Conservation (phyloP, 495 filamentous ascomycete genomes). For the Penicillium samsonianum region DNA sequence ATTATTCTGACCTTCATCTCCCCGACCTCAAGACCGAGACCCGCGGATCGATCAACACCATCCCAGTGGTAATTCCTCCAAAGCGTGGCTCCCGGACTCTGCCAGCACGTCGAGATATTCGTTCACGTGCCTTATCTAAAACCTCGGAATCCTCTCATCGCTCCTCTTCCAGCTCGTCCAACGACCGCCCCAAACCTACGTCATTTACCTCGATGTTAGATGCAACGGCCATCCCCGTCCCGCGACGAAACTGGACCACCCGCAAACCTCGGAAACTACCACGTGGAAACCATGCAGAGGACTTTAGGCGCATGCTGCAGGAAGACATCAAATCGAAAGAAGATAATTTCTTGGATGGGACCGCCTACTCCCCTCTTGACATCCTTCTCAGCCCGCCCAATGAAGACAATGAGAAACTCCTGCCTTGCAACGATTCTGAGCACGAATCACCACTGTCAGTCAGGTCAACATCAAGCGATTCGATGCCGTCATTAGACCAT, state of each 20-base stretch:
- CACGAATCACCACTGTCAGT: constrained; percentile 43
- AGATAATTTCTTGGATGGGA: constrained; percentile 32
- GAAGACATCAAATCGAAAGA: constrained; percentile 41
- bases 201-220: constrained; percentile 46
- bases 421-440: constrained; percentile 41
- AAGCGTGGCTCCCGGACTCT: constrained; percentile 35
- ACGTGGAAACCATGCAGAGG: constrained; percentile 46
- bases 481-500: constrained; percentile 61
- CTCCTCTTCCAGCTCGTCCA: constrained; percentile 37
- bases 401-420: constrained; percentile 38
- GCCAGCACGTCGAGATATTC: constrained; percentile 24
- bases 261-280: constrained; percentile 40
- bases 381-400: constrained; percentile 51
- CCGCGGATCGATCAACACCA: constrained; percentile 26
- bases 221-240: constrained; percentile 47
- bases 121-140: constrained; percentile 27
- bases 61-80: constrained; percentile 48
- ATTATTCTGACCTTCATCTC: constrained; percentile 21
- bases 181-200: constrained; percentile 37
- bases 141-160: constrained; percentile 26
- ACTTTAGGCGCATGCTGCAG: constrained; percentile 47
- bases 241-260: constrained; percentile 36
- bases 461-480: constrained; percentile 59
- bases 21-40: constrained; percentile 11
- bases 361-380: constrained; percentile 40